A percentile compares a stretch with the other conserved stretches of the same genome.
Evolutionary conservation across 2,329 filamentous ascomycete genomes (phyloP).

Genomic region (Ophiostoma sp.): DNA sequence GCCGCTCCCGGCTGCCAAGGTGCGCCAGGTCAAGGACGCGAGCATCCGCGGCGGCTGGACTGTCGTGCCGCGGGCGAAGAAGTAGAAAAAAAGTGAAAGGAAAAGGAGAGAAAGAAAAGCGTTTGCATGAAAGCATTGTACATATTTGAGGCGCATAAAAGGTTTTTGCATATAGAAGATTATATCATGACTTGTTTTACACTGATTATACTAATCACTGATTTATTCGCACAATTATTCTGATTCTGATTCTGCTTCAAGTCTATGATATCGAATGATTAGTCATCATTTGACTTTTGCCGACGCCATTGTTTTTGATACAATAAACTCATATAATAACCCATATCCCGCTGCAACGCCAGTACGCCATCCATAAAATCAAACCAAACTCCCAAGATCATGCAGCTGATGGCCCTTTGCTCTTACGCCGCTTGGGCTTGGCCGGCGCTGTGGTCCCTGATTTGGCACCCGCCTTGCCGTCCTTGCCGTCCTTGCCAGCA

Average conservation of each 20-base stretch:
- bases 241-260: neutral
- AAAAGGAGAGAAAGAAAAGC: neutral
- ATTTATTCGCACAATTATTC: too few relatives aligned
- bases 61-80: conserved; percentile 41
- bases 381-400: conserved; percentile 9
- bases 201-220: neutral
- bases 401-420: conserved; percentile 33
- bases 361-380: neutral
- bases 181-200: neutral
- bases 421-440: conserved; percentile 47
- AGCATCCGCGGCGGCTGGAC: conserved; percentile 63
- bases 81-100: neutral
- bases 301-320: neutral
- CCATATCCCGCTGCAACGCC: neutral
- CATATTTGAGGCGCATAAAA: neutral
- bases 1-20: conserved; percentile 79
- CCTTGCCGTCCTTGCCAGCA: conserved; percentile 43
- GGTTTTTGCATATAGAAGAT: neutral
- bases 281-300: neutral
- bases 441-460: conserved; percentile 34
- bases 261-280: neutral
- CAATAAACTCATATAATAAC: neutral
- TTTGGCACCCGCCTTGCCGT: conserved; percentile 18
- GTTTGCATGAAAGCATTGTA: neutral
- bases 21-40: conserved; percentile 68